Evolutionary conservation across 1,284 basidiomycete genomes (phyloP).

Genomic region (Marasmius oreades): DNA sequence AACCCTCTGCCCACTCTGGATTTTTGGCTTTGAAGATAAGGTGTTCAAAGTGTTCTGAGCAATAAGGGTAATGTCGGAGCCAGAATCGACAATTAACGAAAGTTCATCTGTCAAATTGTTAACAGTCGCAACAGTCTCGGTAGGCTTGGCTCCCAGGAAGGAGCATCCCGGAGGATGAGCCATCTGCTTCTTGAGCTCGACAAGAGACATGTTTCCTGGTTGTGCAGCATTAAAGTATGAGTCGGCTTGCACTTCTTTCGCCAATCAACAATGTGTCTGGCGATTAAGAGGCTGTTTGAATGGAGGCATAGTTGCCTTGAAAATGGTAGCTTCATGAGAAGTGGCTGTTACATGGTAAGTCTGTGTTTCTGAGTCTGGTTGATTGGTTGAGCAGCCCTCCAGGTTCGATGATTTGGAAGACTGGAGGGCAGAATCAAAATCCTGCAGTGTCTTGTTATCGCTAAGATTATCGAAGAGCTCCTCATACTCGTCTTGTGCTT

Average conservation of each 20-base stretch:
- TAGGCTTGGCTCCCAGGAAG: constrained; percentile 24
- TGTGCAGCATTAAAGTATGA: neutral
- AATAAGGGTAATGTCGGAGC: constrained; percentile 25
- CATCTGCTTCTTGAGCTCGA: constrained; percentile 19
- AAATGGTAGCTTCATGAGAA: no score
- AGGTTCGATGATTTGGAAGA: neutral
- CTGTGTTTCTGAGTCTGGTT: neutral
- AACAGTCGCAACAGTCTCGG: constrained; percentile 16
- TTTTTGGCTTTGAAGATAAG: constrained; percentile 8
- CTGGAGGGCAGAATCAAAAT: neutral
- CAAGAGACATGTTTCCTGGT: constrained; percentile 9
- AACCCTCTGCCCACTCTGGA: constrained; percentile 17
- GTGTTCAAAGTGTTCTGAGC: constrained; percentile 12
- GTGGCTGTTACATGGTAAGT: neutral
- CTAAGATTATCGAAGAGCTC: constrained; percentile 16
- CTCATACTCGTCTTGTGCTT: constrained; percentile 20
- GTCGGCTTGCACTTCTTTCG: neutral
- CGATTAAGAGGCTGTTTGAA: no score
- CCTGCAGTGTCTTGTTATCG: no score
- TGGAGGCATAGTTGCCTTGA: no score
- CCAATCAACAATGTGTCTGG: neutral
- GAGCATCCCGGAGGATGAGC: constrained; percentile 27
- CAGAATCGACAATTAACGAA: constrained; percentile 18
- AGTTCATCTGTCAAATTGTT: constrained; percentile 4
- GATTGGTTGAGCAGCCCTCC: neutral